A percentile compares a stretch with the other conserved stretches of the same genome.
Evolutionary conservation across 371 early-diverging fungal genomes (phyloP).

Genomic region (Mortierella sp.): DNA sequence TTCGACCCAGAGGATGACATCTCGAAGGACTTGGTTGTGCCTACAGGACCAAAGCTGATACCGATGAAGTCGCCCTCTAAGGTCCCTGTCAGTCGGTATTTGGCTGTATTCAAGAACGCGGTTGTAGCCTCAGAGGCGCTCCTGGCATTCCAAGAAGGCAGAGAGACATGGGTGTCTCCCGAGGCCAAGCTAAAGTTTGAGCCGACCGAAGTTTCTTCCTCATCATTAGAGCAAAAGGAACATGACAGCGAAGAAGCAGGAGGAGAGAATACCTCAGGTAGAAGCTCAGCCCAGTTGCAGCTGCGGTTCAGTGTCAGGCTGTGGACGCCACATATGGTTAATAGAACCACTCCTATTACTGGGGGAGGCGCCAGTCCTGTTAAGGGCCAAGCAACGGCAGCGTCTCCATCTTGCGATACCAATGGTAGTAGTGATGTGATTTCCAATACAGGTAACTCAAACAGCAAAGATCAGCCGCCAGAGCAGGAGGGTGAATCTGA

Average conservation of each 20-base stretch:
- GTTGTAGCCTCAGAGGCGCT: slow-evolving; percentile 39
- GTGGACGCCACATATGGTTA: slow-evolving; percentile 40
- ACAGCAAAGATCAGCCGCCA: background rate
- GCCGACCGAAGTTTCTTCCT: background rate
- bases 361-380: background rate
- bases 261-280: background rate
- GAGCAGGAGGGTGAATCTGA: background rate
- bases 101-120: slow-evolving; percentile 52
- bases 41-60: slow-evolving; percentile 27
- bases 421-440: background rate
- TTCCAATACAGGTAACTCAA: background rate
- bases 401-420: background rate
- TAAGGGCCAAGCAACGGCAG: background rate
- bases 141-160: slow-evolving; percentile 44
- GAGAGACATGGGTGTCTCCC: slow-evolving; percentile 42
- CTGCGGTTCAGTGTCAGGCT: slow-evolving; percentile 42
- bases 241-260: background rate
- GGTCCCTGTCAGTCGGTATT: slow-evolving; percentile 23
- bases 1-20: slow-evolving; percentile 43
- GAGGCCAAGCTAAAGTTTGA: slow-evolving; percentile 17
- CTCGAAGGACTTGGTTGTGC: slow-evolving; percentile 31
- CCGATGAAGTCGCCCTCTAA: slow-evolving; percentile 18
- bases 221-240: background rate
- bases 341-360: slow-evolving; percentile 8
- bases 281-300: slow-evolving; percentile 17